phyloP scores from a whole-genome alignment of 2,329 filamentous ascomycete species.

The Hypoxylon sp. region DNA sequence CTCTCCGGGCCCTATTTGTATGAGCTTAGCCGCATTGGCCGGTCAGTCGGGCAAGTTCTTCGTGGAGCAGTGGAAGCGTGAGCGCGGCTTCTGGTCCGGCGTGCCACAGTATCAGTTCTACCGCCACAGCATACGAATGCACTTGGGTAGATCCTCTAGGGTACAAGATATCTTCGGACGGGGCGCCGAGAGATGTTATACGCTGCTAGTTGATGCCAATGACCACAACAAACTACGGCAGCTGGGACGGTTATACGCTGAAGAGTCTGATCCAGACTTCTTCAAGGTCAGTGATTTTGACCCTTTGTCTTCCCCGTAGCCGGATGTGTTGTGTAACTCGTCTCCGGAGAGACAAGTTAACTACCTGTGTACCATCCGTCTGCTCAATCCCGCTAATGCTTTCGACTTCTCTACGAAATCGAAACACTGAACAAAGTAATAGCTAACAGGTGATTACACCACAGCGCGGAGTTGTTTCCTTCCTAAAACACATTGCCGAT shows the following conservation, averaged over 20 bases:
- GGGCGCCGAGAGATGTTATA: slow-evolving; percentile 26
- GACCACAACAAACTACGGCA: slow-evolving; percentile 24
- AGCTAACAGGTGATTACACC: slow-evolving; percentile 2
- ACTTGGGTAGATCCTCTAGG: slow-evolving; percentile 31
- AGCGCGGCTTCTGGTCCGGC: slow-evolving; percentile 32
- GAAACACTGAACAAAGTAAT: not conserved
- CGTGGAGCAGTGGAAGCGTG: slow-evolving; percentile 32
- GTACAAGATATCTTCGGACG: slow-evolving; percentile 29
- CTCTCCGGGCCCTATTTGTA: slow-evolving; percentile 27
- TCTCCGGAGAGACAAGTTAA: not conserved
- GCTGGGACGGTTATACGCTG: slow-evolving; percentile 19
- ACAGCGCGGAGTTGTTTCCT: slow-evolving; percentile 21
- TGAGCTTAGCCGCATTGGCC: slow-evolving; percentile 23
- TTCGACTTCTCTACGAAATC: not conserved
- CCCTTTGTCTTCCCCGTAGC: not conserved
- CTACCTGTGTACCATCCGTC: not conserved
- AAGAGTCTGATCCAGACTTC: slow-evolving; percentile 29
- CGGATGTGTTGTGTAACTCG: not conserved
- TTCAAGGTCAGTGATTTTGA: slow-evolving; percentile 25
- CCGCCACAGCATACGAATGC: slow-evolving; percentile 32
- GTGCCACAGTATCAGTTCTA: slow-evolving; percentile 31
- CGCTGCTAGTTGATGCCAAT: slow-evolving; percentile 24
- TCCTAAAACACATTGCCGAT: slow-evolving; percentile 18
- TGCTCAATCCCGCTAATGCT: not conserved
- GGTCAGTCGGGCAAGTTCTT: slow-evolving; percentile 30